phyloP scores from a whole-genome alignment of 352 stramenopile genomes.

The Phytophthora vignae region DNA sequence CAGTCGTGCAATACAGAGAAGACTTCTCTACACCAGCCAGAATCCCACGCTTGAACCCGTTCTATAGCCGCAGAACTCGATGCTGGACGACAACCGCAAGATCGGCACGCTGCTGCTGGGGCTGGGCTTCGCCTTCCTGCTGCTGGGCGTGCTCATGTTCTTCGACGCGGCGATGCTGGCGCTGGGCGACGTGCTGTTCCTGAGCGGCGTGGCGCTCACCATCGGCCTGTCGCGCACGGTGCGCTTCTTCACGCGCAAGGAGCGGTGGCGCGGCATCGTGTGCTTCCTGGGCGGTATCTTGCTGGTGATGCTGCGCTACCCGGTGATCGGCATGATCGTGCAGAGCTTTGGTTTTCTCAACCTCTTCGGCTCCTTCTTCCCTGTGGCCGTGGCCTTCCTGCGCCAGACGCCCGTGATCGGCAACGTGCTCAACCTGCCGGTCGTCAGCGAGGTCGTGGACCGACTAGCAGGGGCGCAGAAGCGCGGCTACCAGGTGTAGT shows the following conservation, averaged over 20 bases:
- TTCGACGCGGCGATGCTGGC: constrained; percentile 95
- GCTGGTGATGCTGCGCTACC: constrained; percentile 93
- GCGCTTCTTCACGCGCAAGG: constrained; percentile 94
- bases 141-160: constrained; percentile 94
- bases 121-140: constrained; percentile 93
- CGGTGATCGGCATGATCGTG: constrained; percentile 94
- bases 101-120: constrained; percentile 95
- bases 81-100: constrained; percentile 96
- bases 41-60: background rate
- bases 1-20: background rate
- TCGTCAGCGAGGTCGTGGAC: constrained; percentile 86
- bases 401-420: constrained; percentile 93
- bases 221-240: constrained; percentile 93
- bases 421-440: constrained; percentile 86
- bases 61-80: constrained; percentile 23
- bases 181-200: constrained; percentile 94
- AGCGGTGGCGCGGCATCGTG: constrained; percentile 94
- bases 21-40: no score
- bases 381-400: constrained; percentile 93
- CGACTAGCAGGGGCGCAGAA: constrained; percentile 84
- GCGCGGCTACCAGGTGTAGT: constrained; percentile 88
- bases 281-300: constrained; percentile 95
- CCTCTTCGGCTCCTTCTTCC: constrained; percentile 97
- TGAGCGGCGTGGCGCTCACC: constrained; percentile 94
- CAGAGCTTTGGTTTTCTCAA: constrained; percentile 96